Evolutionary conservation across 2,329 filamentous ascomycete species (phyloP), one percentile per base, ranked within the genome.

Genomic region (Bipolaris cookei): DNA sequence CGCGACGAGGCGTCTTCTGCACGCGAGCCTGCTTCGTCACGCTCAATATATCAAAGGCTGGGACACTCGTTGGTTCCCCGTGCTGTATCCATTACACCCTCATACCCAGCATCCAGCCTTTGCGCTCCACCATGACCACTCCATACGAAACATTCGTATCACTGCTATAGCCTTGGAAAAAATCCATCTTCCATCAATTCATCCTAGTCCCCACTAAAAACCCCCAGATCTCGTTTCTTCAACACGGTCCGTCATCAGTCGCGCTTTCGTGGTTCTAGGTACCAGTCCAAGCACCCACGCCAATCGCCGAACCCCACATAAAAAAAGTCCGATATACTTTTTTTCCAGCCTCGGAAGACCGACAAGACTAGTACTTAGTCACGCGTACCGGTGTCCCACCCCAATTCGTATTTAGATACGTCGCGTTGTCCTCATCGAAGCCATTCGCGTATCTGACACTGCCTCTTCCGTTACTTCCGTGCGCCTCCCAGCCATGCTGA

Each of bases 1-100:
- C 67, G 66, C 65, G 67, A 63, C 58, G 65, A 69, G 64, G 64
- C 68, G 61, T 25, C 25, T 47, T 47, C 64, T 66, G 63, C 64
- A 70, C 65, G 51, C 56, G 62, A 70, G 55, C 62, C 53, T 54
- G 47, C 35, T 41, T 41, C 41, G 14, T 51, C 49, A 37, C n/a
- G 21, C 34, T 30, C 11, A 18, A 25, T 23, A n/a, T 23, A 28
- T 25, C 13, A 21, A 42, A 42, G 39, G 39, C 21, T 42, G 39
- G 20, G 13, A n/a, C 21, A n/a, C 7, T 21, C 13, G 39, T 42
- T 42, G 39, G 39, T 23, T 42, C 13, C 20, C 14, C 21, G 39
- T 42, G 10, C 21, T 18, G 28, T 13, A 13, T 30, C 14, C 45
- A 35, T 37, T 48, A 48, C 32, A 20, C 42, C n/a, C 25, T 45